Base-by-base conservation (phyloP, 164 flowering plant species). In the Echeveria elegans region DNA sequence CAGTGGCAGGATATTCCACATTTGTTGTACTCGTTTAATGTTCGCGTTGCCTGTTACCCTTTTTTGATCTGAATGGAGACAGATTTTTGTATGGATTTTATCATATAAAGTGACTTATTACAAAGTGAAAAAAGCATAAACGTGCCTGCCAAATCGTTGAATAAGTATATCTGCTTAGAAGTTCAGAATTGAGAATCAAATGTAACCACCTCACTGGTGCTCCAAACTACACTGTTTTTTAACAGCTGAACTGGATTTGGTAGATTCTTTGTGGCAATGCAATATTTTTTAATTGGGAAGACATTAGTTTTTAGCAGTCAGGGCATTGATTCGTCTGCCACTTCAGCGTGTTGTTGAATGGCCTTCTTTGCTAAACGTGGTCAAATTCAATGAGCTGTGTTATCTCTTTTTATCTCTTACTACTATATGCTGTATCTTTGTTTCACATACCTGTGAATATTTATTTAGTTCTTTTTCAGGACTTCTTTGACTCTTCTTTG, bases 401-500 rank as follows among this genome's bases (percentile, higher is more conserved):
- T n/a, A n/a, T n/a, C n/a, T n/a, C n/a, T n/a, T n/a, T n/a, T n/a
- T n/a, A n/a, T n/a, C n/a, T n/a, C n/a, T n/a, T n/a, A n/a, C n/a
- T n/a, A n/a, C n/a, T n/a, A n/a, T 6, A 45, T 14, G n/a, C 4
- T 16, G n/a, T 45, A 45, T 45, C 50, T 16, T 6, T 30, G 31
- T 32, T 31, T 31, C n/a, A 61, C n/a, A 30, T 32, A 18, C 38
- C 23, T 18, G 16, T 30, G 34, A 30, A 30, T n/a, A 31, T 6
- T 61, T 32, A 61, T 15, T 1, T 30, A 31, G 31, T 61, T 31
- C 36, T 36, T 79, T 76, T 83, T 80, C 84, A 82, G 89, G 88
- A 88, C 56, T 79, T 71, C 74, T 73, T 84, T 84, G 87, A 85
- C 85, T 81, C 67, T 87, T 85, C 77, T 85, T 84, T 89, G 78